Base-by-base conservation (phyloP, 2,329 filamentous ascomycete genomes). In the Cercospora zeae-maydis region DNA sequence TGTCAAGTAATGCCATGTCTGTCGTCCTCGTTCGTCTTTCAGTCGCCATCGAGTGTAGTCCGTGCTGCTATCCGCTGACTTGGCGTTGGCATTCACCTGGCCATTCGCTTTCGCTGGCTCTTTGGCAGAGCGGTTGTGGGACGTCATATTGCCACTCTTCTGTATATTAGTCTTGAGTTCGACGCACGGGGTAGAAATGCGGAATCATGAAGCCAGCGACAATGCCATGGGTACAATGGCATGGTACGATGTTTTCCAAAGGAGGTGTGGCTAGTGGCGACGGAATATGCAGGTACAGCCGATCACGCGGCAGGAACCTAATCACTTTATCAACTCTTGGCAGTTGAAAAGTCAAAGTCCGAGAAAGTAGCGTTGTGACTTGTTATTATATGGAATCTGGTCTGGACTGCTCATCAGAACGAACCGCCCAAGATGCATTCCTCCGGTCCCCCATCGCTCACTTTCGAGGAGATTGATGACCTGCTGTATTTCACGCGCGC, bases 1-100 rank as follows among this genome's bases (percentile, higher is more conserved):
- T 66, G 84, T 79, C 2, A 99, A 80, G 74, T 98, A 99, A 72
- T 95, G 90, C 95, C 95, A 99, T 56, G 91, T 96, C 71, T 97
- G 92, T 60, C 90, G 84, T 54, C 95, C 93, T 57, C 86, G 84
- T 63, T 96, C 91, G 72, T 96, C 89, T 65, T 86, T 84, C 74
- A 98, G 79, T 65, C 95, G 86, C 95, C 95, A 99, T 76, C 90
- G 83, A 7, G 86, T 84, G 68, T 86, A 85, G 77, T 99, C 93
- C 4, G 92, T 97, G 45, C 69, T 70, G 11, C 65, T 64, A 33
- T 59, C 70, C 54, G 13, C 55, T 53, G 53, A 63, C 39, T 68
- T 67, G 21, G 63, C 61, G 10, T 59, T 45, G 58, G 65, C 66
- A 65, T 72, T 72, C 49, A 63, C 57, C 30, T 67, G 63, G 51